Conservation (phyloP, 2,329 filamentous ascomycete species). For the Xylariaceae sp. region DNA sequence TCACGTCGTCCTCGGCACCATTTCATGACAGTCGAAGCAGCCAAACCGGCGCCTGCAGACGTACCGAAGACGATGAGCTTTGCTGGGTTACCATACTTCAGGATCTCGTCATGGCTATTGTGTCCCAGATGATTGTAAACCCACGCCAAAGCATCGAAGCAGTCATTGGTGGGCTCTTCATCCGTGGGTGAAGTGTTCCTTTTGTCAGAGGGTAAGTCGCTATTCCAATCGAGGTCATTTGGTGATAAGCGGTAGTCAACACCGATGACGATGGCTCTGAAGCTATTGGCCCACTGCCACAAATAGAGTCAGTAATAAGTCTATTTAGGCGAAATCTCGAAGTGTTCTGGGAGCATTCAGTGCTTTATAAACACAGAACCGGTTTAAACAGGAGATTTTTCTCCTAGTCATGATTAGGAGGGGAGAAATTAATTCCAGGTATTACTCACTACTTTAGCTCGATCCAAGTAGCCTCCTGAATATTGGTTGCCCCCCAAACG, state of each 20-base stretch:
- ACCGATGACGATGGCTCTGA: slow-evolving; percentile 26
- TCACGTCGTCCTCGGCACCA: slow-evolving; percentile 23
- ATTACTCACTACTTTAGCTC: too few relatives aligned
- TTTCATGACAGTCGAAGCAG: slow-evolving; percentile 23
- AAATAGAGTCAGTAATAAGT: too few relatives aligned
- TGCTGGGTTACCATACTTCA: slow-evolving; percentile 15
- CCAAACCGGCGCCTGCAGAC: slow-evolving; percentile 27
- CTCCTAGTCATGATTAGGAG: too few relatives aligned
- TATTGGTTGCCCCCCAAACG: slow-evolving; percentile 27
- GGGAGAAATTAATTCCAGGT: too few relatives aligned
- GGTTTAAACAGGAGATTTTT: too few relatives aligned
- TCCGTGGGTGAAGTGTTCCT: slow-evolving; percentile 22
- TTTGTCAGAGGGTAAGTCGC: too few relatives aligned
- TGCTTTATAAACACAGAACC: too few relatives aligned
- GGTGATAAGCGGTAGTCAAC: slow-evolving; percentile 30
- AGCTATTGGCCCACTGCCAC: slow-evolving; percentile 16
- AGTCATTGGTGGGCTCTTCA: slow-evolving; percentile 28
- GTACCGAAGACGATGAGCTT: slow-evolving; percentile 26
- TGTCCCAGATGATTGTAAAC: slow-evolving; percentile 21
- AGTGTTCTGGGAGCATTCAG: too few relatives aligned
- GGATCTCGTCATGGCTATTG: neutral
- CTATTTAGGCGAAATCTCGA: too few relatives aligned
- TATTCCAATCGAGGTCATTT: too few relatives aligned
- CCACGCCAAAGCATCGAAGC: slow-evolving; percentile 28
- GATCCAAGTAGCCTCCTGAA: slow-evolving; percentile 16